Evolutionary conservation across 169 alveolate species (phyloP).

Genomic region (Blepharisma undulans): DNA sequence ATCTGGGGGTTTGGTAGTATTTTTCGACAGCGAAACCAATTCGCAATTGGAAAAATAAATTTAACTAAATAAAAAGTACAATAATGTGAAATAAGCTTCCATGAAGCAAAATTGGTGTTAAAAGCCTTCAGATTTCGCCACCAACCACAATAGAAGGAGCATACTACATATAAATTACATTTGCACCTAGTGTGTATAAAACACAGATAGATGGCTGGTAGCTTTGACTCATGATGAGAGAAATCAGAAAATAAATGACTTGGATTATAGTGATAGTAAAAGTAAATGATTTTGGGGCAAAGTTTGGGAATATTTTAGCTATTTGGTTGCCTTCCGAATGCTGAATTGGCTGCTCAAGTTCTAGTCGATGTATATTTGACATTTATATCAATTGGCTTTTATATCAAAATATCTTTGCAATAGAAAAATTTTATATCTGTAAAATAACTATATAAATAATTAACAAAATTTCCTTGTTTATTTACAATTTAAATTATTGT

Average conservation of each 20-base stretch:
- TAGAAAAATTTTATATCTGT: no score
- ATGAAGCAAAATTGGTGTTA: conserved; percentile 26
- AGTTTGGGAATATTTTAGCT: conserved; percentile 3
- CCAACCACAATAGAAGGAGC: not conserved
- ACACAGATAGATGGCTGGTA: not conserved
- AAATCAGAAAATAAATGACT: not conserved
- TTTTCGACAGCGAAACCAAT: conserved; percentile 7
- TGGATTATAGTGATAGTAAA: not conserved
- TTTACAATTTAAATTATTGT: not conserved
- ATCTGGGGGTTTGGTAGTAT: not conserved
- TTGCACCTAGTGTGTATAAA: conserved; percentile 17
- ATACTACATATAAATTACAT: not conserved
- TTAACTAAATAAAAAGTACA: not conserved
- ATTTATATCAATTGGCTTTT: no score
- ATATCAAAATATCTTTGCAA: not conserved
- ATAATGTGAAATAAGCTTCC: conserved; percentile 15
- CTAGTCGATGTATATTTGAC: not conserved
- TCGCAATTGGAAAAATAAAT: conserved; percentile 7
- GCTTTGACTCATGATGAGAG: not conserved
- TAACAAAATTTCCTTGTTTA: no score
- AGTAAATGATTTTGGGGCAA: not conserved
- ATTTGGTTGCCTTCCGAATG: not conserved
- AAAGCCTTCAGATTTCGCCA: conserved; percentile 17
- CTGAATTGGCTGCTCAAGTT: not conserved
- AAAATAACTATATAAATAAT: not conserved